Evolutionary conservation across 1,284 basidiomycete species (phyloP), one percentile per base, ranked within the genome.

Genomic region (Pseudomicrostroma phylloplanum): DNA sequence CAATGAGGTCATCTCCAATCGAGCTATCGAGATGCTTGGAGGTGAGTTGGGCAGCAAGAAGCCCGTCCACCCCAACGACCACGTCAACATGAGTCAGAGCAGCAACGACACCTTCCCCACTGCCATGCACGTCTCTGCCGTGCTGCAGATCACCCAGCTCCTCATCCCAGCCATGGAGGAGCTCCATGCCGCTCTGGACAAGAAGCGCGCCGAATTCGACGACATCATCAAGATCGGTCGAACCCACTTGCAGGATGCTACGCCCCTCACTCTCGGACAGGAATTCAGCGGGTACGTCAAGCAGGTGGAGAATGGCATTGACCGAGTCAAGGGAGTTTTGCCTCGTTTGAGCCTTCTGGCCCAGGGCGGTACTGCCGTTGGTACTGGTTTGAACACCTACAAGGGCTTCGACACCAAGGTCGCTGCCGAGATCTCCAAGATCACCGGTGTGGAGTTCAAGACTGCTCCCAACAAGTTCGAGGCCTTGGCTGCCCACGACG

Each of bases 391-490:
- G 68, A 99, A 99, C 84, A 98, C 96, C 64, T 91, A 87, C 81
- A 89, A 87, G 80, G 96, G 96, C 59, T 99, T 98, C 78, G 96
- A 98, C 82, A 87, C 89, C 73, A 92, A 90, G 80, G 86, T 99
- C 64, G 96, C 96, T 19, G 85, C 85, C 36, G 92, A 96, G 81
- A 90, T 98, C 73, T 88, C 91, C 68, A 90, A 89, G 80, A 84
- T 97, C 63, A 94, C 93, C 51, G 92, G 93, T 9, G 82, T 92
- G 60, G 83, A 88, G 65, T 99, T 99, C 82, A 85, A 90, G 82
- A 98, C 96, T 56, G 94, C 96, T 21, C 94, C 94, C 23, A 99
- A 98, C 86, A 99, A 99, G 90, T 98, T 98, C 72, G 96, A 98
- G 81, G 94, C 93, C 4, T 87, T 98, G 61, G 96, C 96, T 36